Evolutionary conservation across 2,329 filamentous ascomycete genomes (phyloP).

Genomic region (Rachicladosporium sp.): DNA sequence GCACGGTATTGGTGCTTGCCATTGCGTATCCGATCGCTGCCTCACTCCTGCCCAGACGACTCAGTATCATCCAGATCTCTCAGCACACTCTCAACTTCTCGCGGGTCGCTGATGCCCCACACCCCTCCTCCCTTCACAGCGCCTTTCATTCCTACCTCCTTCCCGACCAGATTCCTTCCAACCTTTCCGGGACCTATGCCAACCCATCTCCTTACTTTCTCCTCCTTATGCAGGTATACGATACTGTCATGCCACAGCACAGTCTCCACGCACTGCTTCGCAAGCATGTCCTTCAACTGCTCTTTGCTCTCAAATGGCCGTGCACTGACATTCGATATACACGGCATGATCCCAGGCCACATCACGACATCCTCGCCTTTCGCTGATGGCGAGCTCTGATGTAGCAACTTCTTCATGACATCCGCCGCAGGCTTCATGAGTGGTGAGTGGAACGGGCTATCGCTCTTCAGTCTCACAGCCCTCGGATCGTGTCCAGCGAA

Average conservation of each 20-base stretch:
- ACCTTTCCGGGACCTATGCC: constrained; percentile 92
- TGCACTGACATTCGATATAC: constrained; percentile 77
- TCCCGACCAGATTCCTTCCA: constrained; percentile 82
- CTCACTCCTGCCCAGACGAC: too few species aligned
- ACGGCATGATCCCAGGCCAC: constrained; percentile 64
- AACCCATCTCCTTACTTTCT: constrained; percentile 71
- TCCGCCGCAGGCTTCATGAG: constrained; percentile 77
- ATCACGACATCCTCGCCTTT: constrained; percentile 54
- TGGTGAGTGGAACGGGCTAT: constrained; percentile 82
- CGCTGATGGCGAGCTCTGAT: constrained; percentile 39
- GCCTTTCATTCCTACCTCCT: constrained; percentile 85
- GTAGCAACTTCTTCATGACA: constrained; percentile 58
- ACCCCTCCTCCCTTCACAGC: constrained; percentile 78
- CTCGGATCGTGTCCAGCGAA: constrained; percentile 87
- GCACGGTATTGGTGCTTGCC: too few species aligned
- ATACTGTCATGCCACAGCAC: constrained; percentile 93
- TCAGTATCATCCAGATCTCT: constrained; percentile 36
- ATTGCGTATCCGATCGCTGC: too few species aligned
- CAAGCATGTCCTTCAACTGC: constrained; percentile 66
- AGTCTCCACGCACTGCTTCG: constrained; percentile 77
- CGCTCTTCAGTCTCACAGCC: constrained; percentile 73
- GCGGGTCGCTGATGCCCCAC: constrained; percentile 78
- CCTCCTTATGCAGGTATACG: constrained; percentile 72
- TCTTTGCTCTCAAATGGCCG: constrained; percentile 61
- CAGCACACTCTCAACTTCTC: constrained; percentile 36